Base-by-base conservation (phyloP, 1,284 basidiomycete species). In the Phlebopus sp. region DNA sequence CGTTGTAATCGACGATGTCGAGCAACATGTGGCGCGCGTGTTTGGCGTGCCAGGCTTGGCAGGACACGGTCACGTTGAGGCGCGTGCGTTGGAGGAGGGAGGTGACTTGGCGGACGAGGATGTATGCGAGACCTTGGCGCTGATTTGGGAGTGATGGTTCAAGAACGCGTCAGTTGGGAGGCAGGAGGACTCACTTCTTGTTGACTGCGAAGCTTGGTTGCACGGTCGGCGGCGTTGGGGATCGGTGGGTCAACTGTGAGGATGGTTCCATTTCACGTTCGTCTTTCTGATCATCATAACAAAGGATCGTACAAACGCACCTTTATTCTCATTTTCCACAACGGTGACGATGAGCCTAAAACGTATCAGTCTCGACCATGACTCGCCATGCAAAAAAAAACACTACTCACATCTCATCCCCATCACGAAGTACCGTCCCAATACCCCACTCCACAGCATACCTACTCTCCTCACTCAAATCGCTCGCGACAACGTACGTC, bases 401-500 rank as follows among this genome's bases (percentile, higher is more conserved):
- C 2, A 34, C 34, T 27, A 63, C 75, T 50, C 50, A 79, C 83
- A 95, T 72, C 69, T 94, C 90, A 64, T 99, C 96, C 0, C 96
- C 96, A 67, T 98, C 95, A 53, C 94, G 75, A 51, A 97, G 71
- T 0, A 98, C 96, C 0, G 96, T 98, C 5, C 96, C 96, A 52
- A 98, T 95, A 1, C 90, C 93, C 92, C 93, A 96, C 65, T 96
- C 92, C 6, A 96, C 81, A 0, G 94, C 93, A 68, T 92, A 97
- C 31, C 87, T 76, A 68, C 83, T 86, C 72, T 97, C 94, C 57
- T 97, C 90, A 55, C 90, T 93, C 58, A 98, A 68, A 76, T 99
- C 96, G 60, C 92, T 96, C 2, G 92, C 90, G 15, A 98, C 87
- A 5, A 97, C 77, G 67, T 98, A 99, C 37, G 79, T 77, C 59